phyloP scores from a whole-genome alignment of 768 basidiomycete genomes.

The Boletus sensibilis region DNA sequence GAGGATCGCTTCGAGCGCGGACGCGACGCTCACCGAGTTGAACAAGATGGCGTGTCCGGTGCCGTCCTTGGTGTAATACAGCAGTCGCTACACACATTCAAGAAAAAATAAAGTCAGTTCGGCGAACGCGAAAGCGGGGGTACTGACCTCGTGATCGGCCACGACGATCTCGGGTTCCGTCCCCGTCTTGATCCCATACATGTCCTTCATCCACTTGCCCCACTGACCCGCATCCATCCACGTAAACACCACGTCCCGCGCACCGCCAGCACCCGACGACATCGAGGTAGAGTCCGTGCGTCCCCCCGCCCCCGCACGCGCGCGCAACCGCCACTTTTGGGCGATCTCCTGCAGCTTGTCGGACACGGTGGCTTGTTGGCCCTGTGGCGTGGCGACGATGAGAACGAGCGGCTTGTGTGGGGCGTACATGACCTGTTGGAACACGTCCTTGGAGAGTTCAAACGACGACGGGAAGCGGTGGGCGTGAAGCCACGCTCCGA shows the following conservation, averaged over 20 bases:
- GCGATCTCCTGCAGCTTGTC: conserved; percentile 52
- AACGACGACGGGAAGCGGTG: conserved; percentile 72
- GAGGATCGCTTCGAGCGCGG: conserved; percentile 66
- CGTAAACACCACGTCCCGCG: conserved; percentile 70
- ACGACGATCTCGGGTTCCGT: conserved; percentile 54
- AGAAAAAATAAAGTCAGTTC: too few relatives aligned
- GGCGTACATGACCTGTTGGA: conserved; percentile 84
- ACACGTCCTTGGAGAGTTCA: conserved; percentile 76
- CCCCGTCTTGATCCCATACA: conserved; percentile 66
- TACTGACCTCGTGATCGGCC: conserved; percentile 60
- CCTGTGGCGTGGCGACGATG: conserved; percentile 52
- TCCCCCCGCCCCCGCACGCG: neutral
- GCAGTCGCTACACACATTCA: conserved; percentile 45
- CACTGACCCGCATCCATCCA: conserved; percentile 89
- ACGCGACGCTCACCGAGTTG: conserved; percentile 56
- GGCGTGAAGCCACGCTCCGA: conserved; percentile 57
- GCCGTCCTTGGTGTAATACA: conserved; percentile 75
- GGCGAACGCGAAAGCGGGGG: neutral
- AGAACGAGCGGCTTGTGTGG: conserved; percentile 75
- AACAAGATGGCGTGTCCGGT: conserved; percentile 55
- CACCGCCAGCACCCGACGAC: conserved; percentile 18
- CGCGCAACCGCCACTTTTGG: conserved; percentile 52
- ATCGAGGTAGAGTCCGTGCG: neutral
- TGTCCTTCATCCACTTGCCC: conserved; percentile 87
- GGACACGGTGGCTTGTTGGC: conserved; percentile 41